phyloP scores from a whole-genome alignment of 176 grass and related monocot species.

The Avena sativa region DNA sequence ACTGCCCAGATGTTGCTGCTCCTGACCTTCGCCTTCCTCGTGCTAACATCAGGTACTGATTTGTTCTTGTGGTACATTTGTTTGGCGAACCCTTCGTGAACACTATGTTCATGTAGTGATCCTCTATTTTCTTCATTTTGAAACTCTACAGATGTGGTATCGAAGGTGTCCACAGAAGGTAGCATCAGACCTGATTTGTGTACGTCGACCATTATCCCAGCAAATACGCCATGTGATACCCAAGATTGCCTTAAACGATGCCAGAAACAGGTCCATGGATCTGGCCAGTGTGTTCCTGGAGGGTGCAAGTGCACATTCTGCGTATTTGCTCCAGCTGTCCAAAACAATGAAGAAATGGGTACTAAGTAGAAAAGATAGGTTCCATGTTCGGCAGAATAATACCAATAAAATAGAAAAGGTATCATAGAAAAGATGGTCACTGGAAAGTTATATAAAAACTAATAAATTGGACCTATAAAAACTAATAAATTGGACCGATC shows the following conservation, averaged over 20 bases:
- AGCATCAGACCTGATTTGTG: not conserved
- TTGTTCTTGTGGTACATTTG: not conserved
- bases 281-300: not conserved
- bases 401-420: not conserved
- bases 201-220: not conserved
- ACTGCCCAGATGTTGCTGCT: not conserved
- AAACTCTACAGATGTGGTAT: not conserved
- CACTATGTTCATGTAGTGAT: not conserved
- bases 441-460: no score
- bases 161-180: not conserved
- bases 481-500: not conserved
- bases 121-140: not conserved
- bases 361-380: not conserved
- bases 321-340: not conserved
- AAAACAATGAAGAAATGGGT: not conserved
- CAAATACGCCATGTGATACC: not conserved
- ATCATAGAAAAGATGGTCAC: no score
- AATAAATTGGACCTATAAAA: no score
- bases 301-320: not conserved
- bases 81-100: not conserved
- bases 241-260: not conserved
- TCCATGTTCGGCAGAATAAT: not conserved
- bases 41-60: constrained; percentile 4
- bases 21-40: not conserved
- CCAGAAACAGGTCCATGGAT: not conserved